Evolutionary conservation across 2,329 filamentous ascomycete genomes (phyloP), one percentile per base, ranked within the genome.

Genomic region (Fusarium oxysporum): DNA sequence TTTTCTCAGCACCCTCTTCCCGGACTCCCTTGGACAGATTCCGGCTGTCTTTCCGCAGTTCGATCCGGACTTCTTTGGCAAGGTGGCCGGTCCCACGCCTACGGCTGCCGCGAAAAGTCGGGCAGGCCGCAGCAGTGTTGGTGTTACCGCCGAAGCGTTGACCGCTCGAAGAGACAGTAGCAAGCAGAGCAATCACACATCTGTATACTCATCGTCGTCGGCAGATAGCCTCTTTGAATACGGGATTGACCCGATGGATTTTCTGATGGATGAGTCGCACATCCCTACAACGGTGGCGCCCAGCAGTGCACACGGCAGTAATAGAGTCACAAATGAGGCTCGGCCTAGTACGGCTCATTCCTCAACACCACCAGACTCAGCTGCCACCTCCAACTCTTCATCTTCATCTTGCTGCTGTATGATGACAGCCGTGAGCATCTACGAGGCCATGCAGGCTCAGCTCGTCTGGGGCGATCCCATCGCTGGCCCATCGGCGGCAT

Each of bases 341-440:
- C 28, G 14, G 7, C 28, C 28, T 17, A 8, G 13, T 16, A 16
- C 13, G 0, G n/a, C 6, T n/a, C 28, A n/a, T n/a, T 48, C 45
- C 7, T 48, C 45, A n/a, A 48, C 21, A 48, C 21, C 45, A 6
- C 13, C 9, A 17, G 28, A 9, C 6, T 48, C 28, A 17, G 28
- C 21, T 32, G 2, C 13, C 8, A 16, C 45, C 7, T 6, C 45
- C 2, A 12, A 19, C 13, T 9, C 43, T 13, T 41, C 40, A 5
- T 12, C 45, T 12, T 48, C 45, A 4, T 32, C 45, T 11, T 48
- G 45, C 14, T 48, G 45, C 45, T 48, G 45, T 3, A 48, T 48
- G 45, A 48, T 48, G 45, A 48, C 45, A 12, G 45, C 45, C 4
- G 45, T 48, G 7, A 48, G 28, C 14, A 48, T 48, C 28, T 48